Conservation (phyloP, 345 rosid species). For the Psidium guajava region DNA sequence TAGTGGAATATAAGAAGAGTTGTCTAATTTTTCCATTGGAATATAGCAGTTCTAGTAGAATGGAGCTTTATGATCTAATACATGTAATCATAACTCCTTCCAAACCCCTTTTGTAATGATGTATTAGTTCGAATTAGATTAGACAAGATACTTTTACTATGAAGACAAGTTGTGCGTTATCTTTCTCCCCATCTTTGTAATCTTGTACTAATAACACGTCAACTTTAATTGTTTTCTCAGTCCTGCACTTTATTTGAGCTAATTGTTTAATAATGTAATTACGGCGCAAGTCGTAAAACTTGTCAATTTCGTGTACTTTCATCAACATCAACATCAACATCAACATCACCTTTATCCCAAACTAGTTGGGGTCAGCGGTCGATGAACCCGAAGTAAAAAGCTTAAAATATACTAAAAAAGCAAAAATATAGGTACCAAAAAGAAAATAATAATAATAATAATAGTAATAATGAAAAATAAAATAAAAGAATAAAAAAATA, state of each 20-base stretch:
- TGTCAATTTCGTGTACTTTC: background rate
- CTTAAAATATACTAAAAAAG: too few relatives aligned
- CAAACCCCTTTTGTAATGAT: background rate
- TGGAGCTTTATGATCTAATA: background rate
- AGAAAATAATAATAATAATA: too few relatives aligned
- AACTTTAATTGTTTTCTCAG: background rate
- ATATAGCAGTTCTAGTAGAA: background rate
- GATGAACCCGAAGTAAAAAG: too few relatives aligned
- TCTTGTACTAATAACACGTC: background rate
- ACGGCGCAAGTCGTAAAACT: background rate
- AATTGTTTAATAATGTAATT: background rate
- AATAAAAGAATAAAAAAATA: too few relatives aligned
- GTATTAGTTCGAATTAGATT: background rate
- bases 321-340: too few relatives aligned
- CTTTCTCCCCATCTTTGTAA: background rate
- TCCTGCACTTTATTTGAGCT: background rate
- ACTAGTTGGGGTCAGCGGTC: too few relatives aligned
- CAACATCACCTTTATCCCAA: too few relatives aligned
- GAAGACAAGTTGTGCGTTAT: background rate
- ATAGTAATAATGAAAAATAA: too few relatives aligned
- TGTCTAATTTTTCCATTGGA: background rate
- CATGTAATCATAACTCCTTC: background rate
- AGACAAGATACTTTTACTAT: background rate
- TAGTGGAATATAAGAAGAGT: background rate
- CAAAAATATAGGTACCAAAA: too few relatives aligned